phyloP scores from a whole-genome alignment of 2,329 filamentous ascomycete genomes.

The Colletotrichum ledebouriae region DNA sequence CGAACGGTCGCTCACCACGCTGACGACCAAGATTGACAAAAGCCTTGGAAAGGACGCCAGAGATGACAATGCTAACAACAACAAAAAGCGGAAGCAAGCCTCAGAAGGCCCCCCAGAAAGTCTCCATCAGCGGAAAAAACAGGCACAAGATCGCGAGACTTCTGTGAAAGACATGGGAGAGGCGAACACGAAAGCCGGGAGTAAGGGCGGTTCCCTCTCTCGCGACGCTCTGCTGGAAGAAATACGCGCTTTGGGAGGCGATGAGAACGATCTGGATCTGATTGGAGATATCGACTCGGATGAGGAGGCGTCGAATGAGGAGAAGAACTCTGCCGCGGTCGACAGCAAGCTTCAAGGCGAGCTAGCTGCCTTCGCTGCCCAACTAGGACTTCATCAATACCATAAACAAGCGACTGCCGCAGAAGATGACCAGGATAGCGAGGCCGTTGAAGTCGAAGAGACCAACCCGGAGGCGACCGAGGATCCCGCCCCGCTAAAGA shows the following conservation, averaged over 20 bases:
- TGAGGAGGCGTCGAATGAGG: conserved; percentile 47
- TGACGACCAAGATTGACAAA: conserved; percentile 71
- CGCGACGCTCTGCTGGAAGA: conserved; percentile 68
- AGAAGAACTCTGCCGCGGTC: background rate
- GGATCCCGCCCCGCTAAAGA: conserved; percentile 47
- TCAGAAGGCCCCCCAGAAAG: conserved; percentile 18
- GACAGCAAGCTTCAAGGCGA: conserved; percentile 38
- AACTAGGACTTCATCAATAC: conserved; percentile 39
- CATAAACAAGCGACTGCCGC: conserved; percentile 39
- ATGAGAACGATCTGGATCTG: conserved; percentile 73
- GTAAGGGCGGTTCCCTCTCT: conserved; percentile 20
- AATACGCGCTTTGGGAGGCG: conserved; percentile 74
- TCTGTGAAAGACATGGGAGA: conserved; percentile 41
- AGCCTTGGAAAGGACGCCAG: conserved; percentile 56
- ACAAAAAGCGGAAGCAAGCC: conserved; percentile 53
- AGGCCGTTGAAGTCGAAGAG: conserved; percentile 48
- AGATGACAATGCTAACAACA: conserved; percentile 62
- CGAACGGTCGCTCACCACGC: conserved; percentile 62
- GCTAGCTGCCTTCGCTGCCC: conserved; percentile 39
- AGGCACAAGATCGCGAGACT: conserved; percentile 4
- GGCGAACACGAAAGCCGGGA: conserved; percentile 42
- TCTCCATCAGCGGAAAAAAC: conserved; percentile 33
- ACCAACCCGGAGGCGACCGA: conserved; percentile 50
- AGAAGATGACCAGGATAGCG: conserved; percentile 46
- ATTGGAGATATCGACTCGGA: conserved; percentile 65